Base-by-base conservation (phyloP, 768 basidiomycete species). In the Tylopilus sp. region DNA sequence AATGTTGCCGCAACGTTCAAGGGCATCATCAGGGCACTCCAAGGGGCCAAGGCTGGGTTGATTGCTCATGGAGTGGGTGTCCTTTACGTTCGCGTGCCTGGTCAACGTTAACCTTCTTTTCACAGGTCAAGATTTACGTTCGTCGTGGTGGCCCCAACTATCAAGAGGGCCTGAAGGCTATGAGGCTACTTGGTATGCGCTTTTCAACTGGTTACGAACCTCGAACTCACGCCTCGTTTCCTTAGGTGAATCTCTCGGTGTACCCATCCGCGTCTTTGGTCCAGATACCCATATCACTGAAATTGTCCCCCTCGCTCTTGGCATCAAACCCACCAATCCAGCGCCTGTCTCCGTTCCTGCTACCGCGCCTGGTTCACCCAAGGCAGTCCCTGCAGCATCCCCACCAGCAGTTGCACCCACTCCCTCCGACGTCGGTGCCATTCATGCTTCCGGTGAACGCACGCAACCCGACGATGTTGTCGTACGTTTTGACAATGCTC, bases 1-100 rank as follows among this genome's bases (percentile, higher is more conserved):
- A 98, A 99, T 70, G 95, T 98, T 61, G 97, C 95, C 30, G 88
- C 96, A 11, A 98, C 96, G 55, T 99, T 99, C 89, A 98, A 98
- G 81, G 96, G 96, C 36, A 99, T 98, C 80, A 99, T 99, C 73
- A 89, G 86, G 41, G 95, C 97, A 17, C 81, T 99, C 60, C 88
- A 96, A 78, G 89, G 94, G 73, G 93, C 81, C 83, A 93, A 93
- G 78, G 75, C 80, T 40, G 86, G 84, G 49, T 82, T 98, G 58
- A 87, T 92, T 66, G 76, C 78, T 45, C 68, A 69, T 49, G 59
- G 59, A 5, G 67, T 68, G 9, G 31, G 65, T 48, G 36, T 31
- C 33, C 5, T 12, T 19, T 30, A 16, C 30, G 26, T 37, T 33
- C n/a, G 11, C 11, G 19, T 38, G 1, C n/a, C 17, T 37, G n/a